Conservation (phyloP, 495 filamentous ascomycete genomes). For the Xylaria sp. region DNA sequence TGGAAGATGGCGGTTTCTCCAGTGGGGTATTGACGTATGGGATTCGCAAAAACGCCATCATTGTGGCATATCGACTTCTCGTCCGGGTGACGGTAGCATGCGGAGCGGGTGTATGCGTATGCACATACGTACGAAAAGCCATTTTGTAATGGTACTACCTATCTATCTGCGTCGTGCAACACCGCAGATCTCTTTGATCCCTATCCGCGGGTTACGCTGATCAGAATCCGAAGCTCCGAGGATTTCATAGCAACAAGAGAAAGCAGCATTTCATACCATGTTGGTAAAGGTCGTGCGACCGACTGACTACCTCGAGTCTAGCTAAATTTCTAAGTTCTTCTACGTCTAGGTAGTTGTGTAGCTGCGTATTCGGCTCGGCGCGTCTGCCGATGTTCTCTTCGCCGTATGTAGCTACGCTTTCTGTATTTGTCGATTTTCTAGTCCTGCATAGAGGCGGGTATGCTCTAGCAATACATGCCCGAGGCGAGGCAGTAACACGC, state of each 20-base stretch:
- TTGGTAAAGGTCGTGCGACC: neutral
- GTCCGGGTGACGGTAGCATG: neutral
- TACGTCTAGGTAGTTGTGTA: neutral
- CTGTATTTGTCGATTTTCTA: neutral
- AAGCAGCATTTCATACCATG: no score
- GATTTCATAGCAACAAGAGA: neutral
- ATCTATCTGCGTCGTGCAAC: neutral
- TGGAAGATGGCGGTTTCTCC: neutral
- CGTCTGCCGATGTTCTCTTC: neutral
- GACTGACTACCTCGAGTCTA: neutral
- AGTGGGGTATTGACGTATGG: slow-evolving; percentile 16
- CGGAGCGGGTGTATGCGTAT: neutral
- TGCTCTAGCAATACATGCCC: neutral
- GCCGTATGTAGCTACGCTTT: neutral
- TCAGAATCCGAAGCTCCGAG: neutral
- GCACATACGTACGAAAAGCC: neutral
- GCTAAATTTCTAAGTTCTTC: neutral
- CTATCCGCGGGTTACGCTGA: slow-evolving; percentile 11
- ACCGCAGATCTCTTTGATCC: slow-evolving; percentile 2
- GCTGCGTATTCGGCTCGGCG: neutral
- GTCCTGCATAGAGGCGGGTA: neutral
- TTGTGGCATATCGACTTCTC: slow-evolving; percentile 15
- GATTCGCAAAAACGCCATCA: slow-evolving; percentile 26
- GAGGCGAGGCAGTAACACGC: neutral
- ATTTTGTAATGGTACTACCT: slow-evolving; percentile 14